Evolutionary conservation across 192 early-diverging fungal genomes (phyloP).

Genomic region (Pilaira anomala): DNA sequence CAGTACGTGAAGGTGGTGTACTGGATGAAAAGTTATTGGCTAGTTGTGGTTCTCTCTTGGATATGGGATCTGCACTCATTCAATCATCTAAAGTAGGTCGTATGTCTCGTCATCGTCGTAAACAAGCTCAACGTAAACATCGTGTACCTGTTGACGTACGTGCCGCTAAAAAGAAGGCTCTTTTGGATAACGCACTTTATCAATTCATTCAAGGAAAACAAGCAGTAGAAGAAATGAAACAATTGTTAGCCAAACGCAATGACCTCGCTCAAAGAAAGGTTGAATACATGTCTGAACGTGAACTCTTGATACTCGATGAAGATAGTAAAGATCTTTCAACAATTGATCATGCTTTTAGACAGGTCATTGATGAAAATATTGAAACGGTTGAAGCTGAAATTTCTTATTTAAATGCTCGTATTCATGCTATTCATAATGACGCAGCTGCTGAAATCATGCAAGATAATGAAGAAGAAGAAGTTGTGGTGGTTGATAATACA

Average conservation of each 20-base stretch:
- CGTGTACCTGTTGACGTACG: slow-evolving; percentile 17
- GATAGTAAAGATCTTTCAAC: slow-evolving; percentile 1
- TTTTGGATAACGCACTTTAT: slow-evolving; percentile 46
- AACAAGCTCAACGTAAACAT: not conserved
- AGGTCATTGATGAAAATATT: slow-evolving; percentile 53
- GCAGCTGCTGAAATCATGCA: slow-evolving; percentile 33
- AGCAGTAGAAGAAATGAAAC: slow-evolving; percentile 45
- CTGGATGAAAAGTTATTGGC: slow-evolving; percentile 24
- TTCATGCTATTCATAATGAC: slow-evolving; percentile 48
- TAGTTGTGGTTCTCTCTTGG: slow-evolving; percentile 26
- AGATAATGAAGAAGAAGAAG: slow-evolving; percentile 13
- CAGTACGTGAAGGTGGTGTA: slow-evolving; percentile 26
- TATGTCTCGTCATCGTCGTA: not conserved
- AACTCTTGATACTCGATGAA: slow-evolving; percentile 34
- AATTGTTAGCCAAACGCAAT: slow-evolving; percentile 41
- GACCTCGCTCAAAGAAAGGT: slow-evolving; percentile 40
- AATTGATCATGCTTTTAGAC: slow-evolving; percentile 25
- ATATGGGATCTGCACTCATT: slow-evolving; percentile 19
- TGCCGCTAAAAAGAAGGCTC: slow-evolving; percentile 45
- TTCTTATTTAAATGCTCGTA: slow-evolving; percentile 46
- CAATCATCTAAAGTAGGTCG: slow-evolving; percentile 22
- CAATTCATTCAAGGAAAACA: slow-evolving; percentile 52
- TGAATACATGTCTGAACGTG: slow-evolving; percentile 46
- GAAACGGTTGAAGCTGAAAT: slow-evolving; percentile 51
- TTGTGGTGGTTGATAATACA: slow-evolving; percentile 16